Percentiles rank a stretch among this genome's conserved stretches.
phyloP scores from a whole-genome alignment of 768 basidiomycete species.

The Coprinopsis sp. region DNA sequence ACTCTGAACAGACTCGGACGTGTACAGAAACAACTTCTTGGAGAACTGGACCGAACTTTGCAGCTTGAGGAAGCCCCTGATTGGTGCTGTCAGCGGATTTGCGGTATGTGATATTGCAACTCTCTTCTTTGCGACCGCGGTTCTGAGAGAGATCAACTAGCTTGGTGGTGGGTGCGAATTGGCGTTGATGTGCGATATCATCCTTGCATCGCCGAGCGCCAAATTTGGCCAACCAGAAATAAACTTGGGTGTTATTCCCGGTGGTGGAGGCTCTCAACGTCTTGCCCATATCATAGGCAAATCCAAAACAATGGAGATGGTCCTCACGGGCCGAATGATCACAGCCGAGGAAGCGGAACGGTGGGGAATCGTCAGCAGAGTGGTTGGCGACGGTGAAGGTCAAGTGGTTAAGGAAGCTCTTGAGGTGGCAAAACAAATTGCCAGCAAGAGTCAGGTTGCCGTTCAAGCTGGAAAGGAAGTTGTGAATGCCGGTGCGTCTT shows the following conservation, averaged over 20 bases:
- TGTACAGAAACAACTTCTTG: conserved; percentile 82
- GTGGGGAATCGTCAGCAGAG: conserved; percentile 85
- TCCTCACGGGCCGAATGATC: conserved; percentile 82
- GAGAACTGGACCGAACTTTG: conserved; percentile 76
- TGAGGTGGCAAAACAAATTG: conserved; percentile 70
- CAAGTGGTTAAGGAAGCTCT: conserved; percentile 86
- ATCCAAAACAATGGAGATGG: conserved; percentile 91
- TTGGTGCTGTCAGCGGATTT: conserved; percentile 94
- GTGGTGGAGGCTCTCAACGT: conserved; percentile 91
- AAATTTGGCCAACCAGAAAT: conserved; percentile 97
- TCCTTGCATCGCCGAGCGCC: conserved; percentile 85
- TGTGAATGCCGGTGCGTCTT: conserved; percentile 71
- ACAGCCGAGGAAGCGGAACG: conserved; percentile 75
- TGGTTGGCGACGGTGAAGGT: conserved; percentile 73
- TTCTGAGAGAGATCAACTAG: conserved; percentile 33
- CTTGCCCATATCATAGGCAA: conserved; percentile 84
- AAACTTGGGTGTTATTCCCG: conserved; percentile 91
- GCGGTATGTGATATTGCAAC: conserved; percentile 64
- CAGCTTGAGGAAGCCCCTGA: conserved; percentile 82
- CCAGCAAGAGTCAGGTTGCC: conserved; percentile 76
- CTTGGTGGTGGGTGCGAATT: conserved; percentile 97
- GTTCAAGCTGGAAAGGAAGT: conserved; percentile 90
- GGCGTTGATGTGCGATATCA: conserved; percentile 94
- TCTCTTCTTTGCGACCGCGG: background rate
- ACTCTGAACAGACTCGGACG: conserved; percentile 66